Evolutionary conservation across 2,329 filamentous ascomycete genomes (phyloP), one percentile per base, ranked within the genome.

Genomic region (Clarireedia paspali): DNA sequence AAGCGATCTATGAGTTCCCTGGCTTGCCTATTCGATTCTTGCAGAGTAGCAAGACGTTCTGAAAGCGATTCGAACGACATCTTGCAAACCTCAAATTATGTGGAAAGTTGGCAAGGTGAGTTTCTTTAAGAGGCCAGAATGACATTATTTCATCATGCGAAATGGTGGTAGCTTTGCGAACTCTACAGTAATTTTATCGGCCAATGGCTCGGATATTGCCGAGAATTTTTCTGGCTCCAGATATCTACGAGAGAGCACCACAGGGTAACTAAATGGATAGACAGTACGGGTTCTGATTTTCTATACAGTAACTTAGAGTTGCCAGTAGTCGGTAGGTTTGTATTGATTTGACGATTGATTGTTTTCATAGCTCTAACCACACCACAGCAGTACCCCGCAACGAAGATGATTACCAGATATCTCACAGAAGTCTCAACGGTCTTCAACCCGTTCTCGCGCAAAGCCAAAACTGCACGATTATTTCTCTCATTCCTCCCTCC

Each of bases 381-480:
- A 26, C 44, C 15, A 6, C 26, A 20, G 17, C 15, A 55, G 46
- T 9, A n/a, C 42, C 15, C 38, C 14, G 15, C 42, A 27, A 46
- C 26, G 57, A 77, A 71, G 51, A 94, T 94, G 89, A 89, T 94
- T 59, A 92, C 88, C 58, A 84, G 85, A 70, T 94, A 89, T 76
- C 82, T 95, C 71, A 92, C 91, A 71, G 83, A 90, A 70, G 84
- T 97, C 66, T 84, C 81, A 67, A 87, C 90, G 62, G 84, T 83
- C 70, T 96, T 97, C 83, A 96, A 95, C 74, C 92, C 94, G 40
- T 97, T 97, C 81, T 87, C 84, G 27, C 74, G 80, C 24, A 79
- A 81, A 70, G 85, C 89, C 60, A 91, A 90, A 69, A 87, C 91
- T 24, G 91, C 90, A 40, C 86, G 94, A 45, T 79, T 95, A 51